Base-by-base conservation (phyloP, 305 asterid species). In the Caryopteris hybrid region DNA sequence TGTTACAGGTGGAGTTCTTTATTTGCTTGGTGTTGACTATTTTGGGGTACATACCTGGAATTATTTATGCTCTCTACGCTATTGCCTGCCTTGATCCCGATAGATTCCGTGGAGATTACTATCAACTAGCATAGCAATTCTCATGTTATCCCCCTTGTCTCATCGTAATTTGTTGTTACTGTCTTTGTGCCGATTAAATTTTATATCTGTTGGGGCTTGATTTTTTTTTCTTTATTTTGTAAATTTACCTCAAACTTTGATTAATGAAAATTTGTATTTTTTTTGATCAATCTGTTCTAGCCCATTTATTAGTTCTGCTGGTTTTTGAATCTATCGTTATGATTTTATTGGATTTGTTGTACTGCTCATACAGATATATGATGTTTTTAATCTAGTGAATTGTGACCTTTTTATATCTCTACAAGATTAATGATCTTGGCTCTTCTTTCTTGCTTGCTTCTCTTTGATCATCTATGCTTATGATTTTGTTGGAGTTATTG, bases 11-110 rank as follows among this genome's bases (percentile, higher is more conserved):
- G 47, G 96, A 90, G 86, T 86, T 90, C 79, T 79, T 82, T 72
- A 86, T 90, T 33, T 90, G 97, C 78, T 79, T 90, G 86, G 41
- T 88, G 39, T 72, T 90, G 78, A 90, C 97, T 3, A 80, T 90
- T 68, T 74, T 90, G 48, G 97, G 97, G 3, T 90, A 88, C 66
- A 27, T 90, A 61, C 97, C 97, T 61, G 95, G 96, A 29, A 86
- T 88, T 16, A 85, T 90, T 46, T 90, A 90, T 65, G 96, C 97
- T 45, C 90, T 90, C 50, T 90, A 90, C 75, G 78, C 89, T 0
- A 90, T 90, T 66, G 76, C 86, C 14, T 85, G 74, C 69, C 55
- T 85, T 23, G 86, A 86, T 78, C 88, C 64, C 18, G 90, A 88
- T 18, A 41, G 74, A 38, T 27, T 72, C 18, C 72, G 66, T n/a